Percentiles rank a stretch among this genome's conserved stretches.
Evolutionary conservation across 2,329 filamentous ascomycete species (phyloP).

Genomic region (Botrytis hyacinthi): DNA sequence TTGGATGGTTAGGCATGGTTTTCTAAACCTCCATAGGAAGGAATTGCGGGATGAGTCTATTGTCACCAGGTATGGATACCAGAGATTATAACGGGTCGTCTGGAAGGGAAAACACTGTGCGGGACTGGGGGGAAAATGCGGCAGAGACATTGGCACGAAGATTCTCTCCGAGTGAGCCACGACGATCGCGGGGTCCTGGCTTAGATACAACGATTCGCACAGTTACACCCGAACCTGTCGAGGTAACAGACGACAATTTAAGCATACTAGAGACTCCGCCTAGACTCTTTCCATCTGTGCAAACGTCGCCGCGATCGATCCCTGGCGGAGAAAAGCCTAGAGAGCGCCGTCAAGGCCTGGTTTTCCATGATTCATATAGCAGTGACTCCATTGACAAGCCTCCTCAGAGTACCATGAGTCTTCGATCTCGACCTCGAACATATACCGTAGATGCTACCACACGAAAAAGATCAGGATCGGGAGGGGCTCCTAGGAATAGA

Average conservation of each 20-base stretch:
- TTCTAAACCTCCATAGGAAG: constrained; percentile 32
- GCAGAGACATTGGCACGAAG: constrained; percentile 33
- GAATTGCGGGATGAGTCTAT: constrained; percentile 42
- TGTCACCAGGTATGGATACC: constrained; percentile 48
- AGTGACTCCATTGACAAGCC: constrained; percentile 34
- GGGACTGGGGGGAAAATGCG: constrained; percentile 36
- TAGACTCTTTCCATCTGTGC: constrained; percentile 39
- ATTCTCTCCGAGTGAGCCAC: constrained; percentile 28
- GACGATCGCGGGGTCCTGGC: constrained; percentile 33
- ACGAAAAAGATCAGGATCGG: constrained; percentile 41
- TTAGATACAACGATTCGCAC: constrained; percentile 55
- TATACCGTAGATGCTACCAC: constrained; percentile 47
- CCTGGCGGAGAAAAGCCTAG: constrained; percentile 43
- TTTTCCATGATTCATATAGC: constrained; percentile 59
- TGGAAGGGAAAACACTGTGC: constrained; percentile 36
- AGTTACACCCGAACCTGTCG: constrained; percentile 60
- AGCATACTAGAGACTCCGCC: constrained; percentile 24
- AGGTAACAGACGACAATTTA: constrained; percentile 29
- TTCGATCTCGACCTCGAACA: constrained; percentile 47
- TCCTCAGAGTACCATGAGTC: constrained; percentile 29
- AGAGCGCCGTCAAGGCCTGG: constrained; percentile 54
- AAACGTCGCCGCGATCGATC: constrained; percentile 50
- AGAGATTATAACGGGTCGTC: constrained; percentile 40
- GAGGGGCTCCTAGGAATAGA: constrained; percentile 48
- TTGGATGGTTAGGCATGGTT: constrained; percentile 25